Conservation (phyloP, 2,329 filamentous ascomycete species). For the Ascosphaera aggregata region DNA sequence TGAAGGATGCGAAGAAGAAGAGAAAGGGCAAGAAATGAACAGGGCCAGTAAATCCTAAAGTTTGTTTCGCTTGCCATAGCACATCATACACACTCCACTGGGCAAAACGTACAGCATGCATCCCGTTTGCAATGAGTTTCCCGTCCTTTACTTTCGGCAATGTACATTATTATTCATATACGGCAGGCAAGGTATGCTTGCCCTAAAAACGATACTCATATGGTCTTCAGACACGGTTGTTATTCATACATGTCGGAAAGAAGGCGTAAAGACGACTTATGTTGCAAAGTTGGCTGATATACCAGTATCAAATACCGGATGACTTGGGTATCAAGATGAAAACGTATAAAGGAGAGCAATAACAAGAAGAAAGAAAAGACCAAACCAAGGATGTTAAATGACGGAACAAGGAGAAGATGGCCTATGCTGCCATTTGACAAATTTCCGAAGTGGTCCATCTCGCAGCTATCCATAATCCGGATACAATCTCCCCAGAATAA, state of each 20-base stretch:
- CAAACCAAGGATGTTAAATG: neutral
- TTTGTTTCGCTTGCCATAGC: too few species aligned
- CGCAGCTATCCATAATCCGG: slow-evolving; percentile 23
- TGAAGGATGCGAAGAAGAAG: slow-evolving; percentile 28
- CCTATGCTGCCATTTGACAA: neutral
- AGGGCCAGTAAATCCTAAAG: too few species aligned
- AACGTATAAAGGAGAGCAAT: neutral
- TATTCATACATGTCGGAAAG: too few species aligned
- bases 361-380: neutral
- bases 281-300: too few species aligned
- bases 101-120: neutral
- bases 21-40: slow-evolving; percentile 14
- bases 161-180: neutral
- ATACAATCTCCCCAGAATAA: slow-evolving; percentile 63
- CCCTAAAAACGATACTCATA: too few species aligned
- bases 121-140: neutral
- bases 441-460: too few species aligned
- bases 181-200: too few species aligned
- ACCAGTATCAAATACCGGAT: neutral
- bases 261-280: too few species aligned
- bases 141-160: neutral
- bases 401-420: slow-evolving; percentile 3
- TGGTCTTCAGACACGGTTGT: too few species aligned
- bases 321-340: neutral
- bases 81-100: too few species aligned